Evolutionary conservation across 768 basidiomycete genomes (phyloP).

Genomic region (Collybia nuda): DNA sequence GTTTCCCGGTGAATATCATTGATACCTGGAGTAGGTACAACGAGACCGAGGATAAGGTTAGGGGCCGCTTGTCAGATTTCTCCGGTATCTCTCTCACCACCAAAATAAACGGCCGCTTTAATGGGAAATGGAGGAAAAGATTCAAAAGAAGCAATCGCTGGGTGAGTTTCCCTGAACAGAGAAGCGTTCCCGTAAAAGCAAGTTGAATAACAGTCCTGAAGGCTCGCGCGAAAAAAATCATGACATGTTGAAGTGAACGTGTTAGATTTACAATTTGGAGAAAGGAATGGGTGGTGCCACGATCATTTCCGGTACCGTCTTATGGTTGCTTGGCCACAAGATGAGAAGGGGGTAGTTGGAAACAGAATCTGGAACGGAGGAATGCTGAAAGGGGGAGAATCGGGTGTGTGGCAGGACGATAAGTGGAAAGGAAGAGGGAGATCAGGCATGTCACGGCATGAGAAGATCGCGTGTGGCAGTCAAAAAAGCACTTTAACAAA

Average conservation of each 20-base stretch:
- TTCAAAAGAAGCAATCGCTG: slow-evolving; percentile 1
- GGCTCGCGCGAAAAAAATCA: neutral
- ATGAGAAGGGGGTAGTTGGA: slow-evolving; percentile 9
- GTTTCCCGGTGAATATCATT: neutral
- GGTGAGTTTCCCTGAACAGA: slow-evolving; percentile 9
- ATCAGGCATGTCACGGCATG: slow-evolving; percentile 36
- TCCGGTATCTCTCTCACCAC: slow-evolving; percentile 11
- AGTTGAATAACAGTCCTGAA: neutral
- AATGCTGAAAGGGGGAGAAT: slow-evolving; percentile 14
- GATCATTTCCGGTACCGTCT: slow-evolving; percentile 31
- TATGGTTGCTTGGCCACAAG: neutral
- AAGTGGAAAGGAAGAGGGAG: slow-evolving; percentile 1
- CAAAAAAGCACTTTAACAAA: slow-evolving; percentile 9
- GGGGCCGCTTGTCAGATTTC: slow-evolving; percentile 15
- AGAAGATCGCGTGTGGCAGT: slow-evolving; percentile 27
- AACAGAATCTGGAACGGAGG: slow-evolving; percentile 10
- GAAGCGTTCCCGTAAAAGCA: slow-evolving; percentile 11
- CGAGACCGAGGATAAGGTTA: slow-evolving; percentile 8
- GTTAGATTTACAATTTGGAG: neutral
- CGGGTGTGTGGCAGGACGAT: neutral
- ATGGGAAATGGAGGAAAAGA: slow-evolving; percentile 8
- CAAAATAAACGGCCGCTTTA: slow-evolving; percentile 12
- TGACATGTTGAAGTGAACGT: slow-evolving; percentile 10
- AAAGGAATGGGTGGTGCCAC: slow-evolving; percentile 26
- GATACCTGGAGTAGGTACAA: neutral